Percentiles rank a stretch among this genome's conserved stretches.
Evolutionary conservation across 2,329 filamentous ascomycete species (phyloP).

Genomic region (Simplicillium sp.): DNA sequence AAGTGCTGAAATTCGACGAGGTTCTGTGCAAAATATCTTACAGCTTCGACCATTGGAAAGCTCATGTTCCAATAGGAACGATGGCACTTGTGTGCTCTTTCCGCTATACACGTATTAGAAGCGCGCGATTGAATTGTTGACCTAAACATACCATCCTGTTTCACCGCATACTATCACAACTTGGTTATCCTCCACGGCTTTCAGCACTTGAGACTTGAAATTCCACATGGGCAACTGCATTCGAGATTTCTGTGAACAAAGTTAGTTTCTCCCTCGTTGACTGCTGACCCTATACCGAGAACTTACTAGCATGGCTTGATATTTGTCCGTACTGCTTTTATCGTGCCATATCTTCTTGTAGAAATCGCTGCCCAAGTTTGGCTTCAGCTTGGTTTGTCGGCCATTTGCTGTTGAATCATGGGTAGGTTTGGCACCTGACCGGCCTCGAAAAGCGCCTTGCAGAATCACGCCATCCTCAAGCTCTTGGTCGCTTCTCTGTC

Average conservation of each 20-base stretch:
- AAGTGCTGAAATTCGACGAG: conserved; percentile 89
- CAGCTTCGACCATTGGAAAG: conserved; percentile 70
- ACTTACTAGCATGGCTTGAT: conserved; percentile 67
- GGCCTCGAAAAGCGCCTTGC: conserved; percentile 64
- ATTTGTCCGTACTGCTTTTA: conserved; percentile 49
- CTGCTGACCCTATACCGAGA: neutral
- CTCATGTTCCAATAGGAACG: conserved; percentile 85
- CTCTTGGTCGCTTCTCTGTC: conserved; percentile 58
- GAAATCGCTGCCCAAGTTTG: conserved; percentile 31
- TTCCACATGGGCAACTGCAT: conserved; percentile 83
- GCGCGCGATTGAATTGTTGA: neutral
- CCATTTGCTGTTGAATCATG: too few relatives aligned
- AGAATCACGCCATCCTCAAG: conserved; percentile 67
- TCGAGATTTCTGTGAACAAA: conserved; percentile 40
- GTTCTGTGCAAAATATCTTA: conserved; percentile 93
- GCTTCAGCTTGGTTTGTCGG: conserved; percentile 30
- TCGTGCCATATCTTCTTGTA: conserved; percentile 51
- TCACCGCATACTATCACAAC: conserved; percentile 93
- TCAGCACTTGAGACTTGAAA: conserved; percentile 70
- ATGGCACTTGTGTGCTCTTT: conserved; percentile 95
- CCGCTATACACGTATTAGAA: conserved; percentile 40
- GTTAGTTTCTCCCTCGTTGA: conserved; percentile 5
- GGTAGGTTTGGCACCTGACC: too few relatives aligned
- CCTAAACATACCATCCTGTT: conserved; percentile 61
- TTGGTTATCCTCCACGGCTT: conserved; percentile 68